A percentile compares a stretch with the other conserved stretches of the same genome.
Conservation (phyloP, 2,329 filamentous ascomycete genomes). For the Aureobasidium uvarum region DNA sequence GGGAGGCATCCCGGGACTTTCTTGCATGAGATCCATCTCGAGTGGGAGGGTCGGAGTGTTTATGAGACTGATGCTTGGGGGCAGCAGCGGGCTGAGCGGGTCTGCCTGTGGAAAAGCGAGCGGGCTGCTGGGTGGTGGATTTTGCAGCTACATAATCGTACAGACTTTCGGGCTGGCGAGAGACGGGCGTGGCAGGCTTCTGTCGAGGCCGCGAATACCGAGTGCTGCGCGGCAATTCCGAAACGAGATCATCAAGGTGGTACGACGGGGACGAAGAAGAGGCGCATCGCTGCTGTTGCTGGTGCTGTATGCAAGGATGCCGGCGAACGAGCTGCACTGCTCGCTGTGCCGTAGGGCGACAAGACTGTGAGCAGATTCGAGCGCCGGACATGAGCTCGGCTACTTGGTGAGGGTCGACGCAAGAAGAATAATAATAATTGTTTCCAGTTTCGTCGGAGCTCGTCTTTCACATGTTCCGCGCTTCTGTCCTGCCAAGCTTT, state of each 20-base stretch:
- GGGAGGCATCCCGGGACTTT: background rate
- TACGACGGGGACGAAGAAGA: constrained; percentile 4
- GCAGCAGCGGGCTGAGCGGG: background rate
- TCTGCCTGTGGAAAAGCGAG: background rate
- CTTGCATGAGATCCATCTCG: background rate
- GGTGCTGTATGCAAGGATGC: background rate
- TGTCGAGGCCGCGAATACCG: constrained; percentile 18
- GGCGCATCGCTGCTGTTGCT: constrained; percentile 4
- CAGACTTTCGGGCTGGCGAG: background rate
- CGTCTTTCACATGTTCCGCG: constrained; percentile 1
- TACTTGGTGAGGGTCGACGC: background rate
- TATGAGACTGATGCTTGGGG: background rate
- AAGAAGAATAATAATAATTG: background rate
- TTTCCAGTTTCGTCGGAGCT: background rate
- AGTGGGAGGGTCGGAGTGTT: background rate
- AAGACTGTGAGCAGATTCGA: constrained; percentile 4
- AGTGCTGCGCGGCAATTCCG: constrained; percentile 17
- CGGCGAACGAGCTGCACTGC: background rate
- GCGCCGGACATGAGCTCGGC: constrained; percentile 14
- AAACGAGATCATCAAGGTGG: constrained; percentile 16
- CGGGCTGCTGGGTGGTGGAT: background rate
- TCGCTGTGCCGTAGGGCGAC: background rate
- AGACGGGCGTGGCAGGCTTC: background rate
- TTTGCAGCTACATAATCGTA: constrained; percentile 21
- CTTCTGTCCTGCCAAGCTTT: background rate